Evolutionary conservation across 768 basidiomycete genomes (phyloP).

Genomic region (Hygrocybe coccinea): DNA sequence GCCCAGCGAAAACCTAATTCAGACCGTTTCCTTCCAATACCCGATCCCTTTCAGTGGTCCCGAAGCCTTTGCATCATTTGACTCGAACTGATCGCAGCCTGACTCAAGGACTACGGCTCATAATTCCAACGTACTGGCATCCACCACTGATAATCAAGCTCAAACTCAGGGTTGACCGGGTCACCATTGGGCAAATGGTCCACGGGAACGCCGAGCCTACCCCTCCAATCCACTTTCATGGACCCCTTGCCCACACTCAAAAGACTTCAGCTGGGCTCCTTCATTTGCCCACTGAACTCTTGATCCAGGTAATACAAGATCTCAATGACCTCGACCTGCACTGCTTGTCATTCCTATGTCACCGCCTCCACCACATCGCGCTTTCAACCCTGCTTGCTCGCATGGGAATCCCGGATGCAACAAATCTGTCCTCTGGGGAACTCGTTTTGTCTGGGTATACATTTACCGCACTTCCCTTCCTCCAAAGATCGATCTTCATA

Average conservation of each 20-base stretch:
- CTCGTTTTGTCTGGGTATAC: conserved; percentile 6
- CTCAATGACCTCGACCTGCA: conserved; percentile 19
- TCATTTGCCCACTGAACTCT: conserved; percentile 28
- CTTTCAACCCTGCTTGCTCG: conserved; percentile 15
- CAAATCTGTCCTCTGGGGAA: conserved; percentile 1
- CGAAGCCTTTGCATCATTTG: too few relatives aligned
- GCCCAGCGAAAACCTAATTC: too few relatives aligned
- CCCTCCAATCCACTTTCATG: too few relatives aligned
- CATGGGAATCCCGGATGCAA: not conserved
- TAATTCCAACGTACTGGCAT: too few relatives aligned
- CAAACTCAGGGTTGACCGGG: not conserved
- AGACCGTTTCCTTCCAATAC: too few relatives aligned
- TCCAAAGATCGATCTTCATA: conserved; percentile 13
- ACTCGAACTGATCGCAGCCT: too few relatives aligned
- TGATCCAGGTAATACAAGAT: conserved; percentile 21
- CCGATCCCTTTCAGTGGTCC: too few relatives aligned
- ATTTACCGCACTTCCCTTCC: conserved; percentile 7
- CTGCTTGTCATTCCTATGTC: conserved; percentile 18
- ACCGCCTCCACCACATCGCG: conserved; percentile 24
- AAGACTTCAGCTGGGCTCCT: not conserved
- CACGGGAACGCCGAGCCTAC: too few relatives aligned
- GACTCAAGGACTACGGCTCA: too few relatives aligned
- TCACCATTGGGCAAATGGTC: too few relatives aligned
- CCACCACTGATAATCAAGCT: not conserved
- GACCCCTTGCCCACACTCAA: too few relatives aligned